A percentile compares a stretch with the other conserved stretches of the same genome.
Conservation (phyloP, 139 green algal species). For the Auxenochlorella pyrenoidosa region DNA sequence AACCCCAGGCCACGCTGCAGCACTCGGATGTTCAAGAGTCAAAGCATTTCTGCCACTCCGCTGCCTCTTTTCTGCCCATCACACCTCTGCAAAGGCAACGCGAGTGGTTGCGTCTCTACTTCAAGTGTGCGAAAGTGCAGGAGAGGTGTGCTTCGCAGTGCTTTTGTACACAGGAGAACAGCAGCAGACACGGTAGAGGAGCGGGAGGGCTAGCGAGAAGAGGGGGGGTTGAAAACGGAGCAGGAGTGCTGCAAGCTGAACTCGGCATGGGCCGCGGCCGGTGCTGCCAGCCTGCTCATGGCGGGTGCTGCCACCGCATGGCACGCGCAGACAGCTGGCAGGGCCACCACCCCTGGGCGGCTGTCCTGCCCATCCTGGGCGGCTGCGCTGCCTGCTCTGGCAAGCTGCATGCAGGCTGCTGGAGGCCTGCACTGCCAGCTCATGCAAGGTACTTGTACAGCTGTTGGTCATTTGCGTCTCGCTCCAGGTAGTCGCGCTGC, state of each 20-base stretch:
- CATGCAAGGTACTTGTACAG: constrained; percentile 48
- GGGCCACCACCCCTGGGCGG: neutral
- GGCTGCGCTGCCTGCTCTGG: neutral
- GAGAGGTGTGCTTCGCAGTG: too few relatives aligned
- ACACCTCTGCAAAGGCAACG: too few relatives aligned
- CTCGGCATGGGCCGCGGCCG: too few relatives aligned
- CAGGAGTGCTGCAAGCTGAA: neutral
- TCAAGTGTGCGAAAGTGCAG: too few relatives aligned
- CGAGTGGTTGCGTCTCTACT: too few relatives aligned
- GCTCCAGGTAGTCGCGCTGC: constrained; percentile 94
- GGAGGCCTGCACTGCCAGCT: neutral
- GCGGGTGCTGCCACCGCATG: too few relatives aligned
- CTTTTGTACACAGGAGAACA: neutral
- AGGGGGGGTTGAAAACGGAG: neutral
- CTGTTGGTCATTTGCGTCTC: constrained; percentile 58
- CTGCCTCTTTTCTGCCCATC: too few relatives aligned
- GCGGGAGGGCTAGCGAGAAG: neutral
- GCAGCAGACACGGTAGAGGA: neutral
- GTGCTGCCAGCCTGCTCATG: too few relatives aligned
- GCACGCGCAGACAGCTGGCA: neutral
- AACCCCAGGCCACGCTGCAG: too few relatives aligned
- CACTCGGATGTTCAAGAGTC: too few relatives aligned
- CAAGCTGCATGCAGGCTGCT: neutral
- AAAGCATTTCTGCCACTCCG: too few relatives aligned
- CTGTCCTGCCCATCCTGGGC: too few relatives aligned